Conservation (phyloP, 2,329 filamentous ascomycete species). For the Hymenoscyphus fructigenus region DNA sequence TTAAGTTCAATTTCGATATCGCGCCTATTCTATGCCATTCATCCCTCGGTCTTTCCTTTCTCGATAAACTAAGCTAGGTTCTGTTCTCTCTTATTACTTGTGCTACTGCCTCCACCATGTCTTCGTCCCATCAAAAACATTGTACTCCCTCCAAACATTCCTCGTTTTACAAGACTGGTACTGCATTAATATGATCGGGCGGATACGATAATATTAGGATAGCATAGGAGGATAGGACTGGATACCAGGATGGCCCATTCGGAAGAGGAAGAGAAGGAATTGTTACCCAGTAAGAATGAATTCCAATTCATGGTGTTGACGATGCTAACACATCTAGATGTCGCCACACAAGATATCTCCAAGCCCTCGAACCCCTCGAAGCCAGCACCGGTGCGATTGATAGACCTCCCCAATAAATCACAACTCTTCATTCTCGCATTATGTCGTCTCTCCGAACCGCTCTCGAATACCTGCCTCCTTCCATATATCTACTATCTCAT, state of each 20-base stretch:
- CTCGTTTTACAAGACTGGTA: not conserved
- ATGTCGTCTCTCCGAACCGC: conserved; percentile 76
- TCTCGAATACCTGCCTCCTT: conserved; percentile 65
- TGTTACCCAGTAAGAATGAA: not conserved
- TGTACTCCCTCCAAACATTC: not conserved
- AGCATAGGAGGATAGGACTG: not conserved
- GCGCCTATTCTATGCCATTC: not conserved
- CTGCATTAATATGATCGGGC: not conserved
- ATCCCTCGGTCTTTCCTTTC: not conserved
- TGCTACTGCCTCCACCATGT: not conserved
- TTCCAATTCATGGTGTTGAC: not conserved
- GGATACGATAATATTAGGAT: not conserved
- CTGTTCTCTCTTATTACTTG: not conserved
- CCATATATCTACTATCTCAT: conserved; percentile 74
- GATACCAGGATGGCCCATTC: not conserved
- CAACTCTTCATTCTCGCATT: conserved; percentile 78
- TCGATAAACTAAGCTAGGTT: not conserved
- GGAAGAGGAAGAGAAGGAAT: not conserved
- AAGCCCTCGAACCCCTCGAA: conserved; percentile 10
- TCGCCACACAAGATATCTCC: not conserved
- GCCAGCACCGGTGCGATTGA: conserved; percentile 57
- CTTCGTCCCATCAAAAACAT: not conserved
- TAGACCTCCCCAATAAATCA: conserved; percentile 70
- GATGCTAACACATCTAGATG: not conserved
- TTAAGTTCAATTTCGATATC: not conserved